Percentiles rank a stretch among this genome's conserved stretches.
Evolutionary conservation across 805 yeast species (phyloP).

Genomic region (Spathaspora arborariae): DNA sequence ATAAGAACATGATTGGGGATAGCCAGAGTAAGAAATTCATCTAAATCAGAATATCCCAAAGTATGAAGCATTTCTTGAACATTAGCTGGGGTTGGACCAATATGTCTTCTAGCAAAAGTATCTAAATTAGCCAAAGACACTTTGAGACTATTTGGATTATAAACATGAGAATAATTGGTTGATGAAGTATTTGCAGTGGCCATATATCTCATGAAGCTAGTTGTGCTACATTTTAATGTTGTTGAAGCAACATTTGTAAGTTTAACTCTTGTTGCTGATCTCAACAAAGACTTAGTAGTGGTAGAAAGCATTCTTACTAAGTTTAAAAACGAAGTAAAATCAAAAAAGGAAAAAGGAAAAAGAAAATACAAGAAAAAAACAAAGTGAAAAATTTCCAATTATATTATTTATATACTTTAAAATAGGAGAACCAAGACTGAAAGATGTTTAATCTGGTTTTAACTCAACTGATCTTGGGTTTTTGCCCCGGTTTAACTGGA

Average conservation of each 20-base stretch:
- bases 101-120: slow-evolving; percentile 84
- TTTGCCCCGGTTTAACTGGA: not conserved
- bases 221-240: not conserved
- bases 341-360: not conserved
- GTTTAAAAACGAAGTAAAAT: not conserved
- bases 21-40: slow-evolving; percentile 65
- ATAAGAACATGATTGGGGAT: slow-evolving; percentile 75
- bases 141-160: slow-evolving; percentile 34
- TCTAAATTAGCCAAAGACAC: slow-evolving; percentile 48
- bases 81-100: slow-evolving; percentile 72
- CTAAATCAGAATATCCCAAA: slow-evolving; percentile 64
- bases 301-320: slow-evolving; percentile 3
- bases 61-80: slow-evolving; percentile 61
- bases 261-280: slow-evolving; percentile 1
- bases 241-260: not conserved
- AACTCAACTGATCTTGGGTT: too few relatives aligned
- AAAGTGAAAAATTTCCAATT: not conserved
- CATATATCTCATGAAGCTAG: slow-evolving; percentile 4
- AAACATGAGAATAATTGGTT: slow-evolving; percentile 45
- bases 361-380: not conserved
- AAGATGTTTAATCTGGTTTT: too few relatives aligned
- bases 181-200: slow-evolving; percentile 44
- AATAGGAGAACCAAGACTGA: not conserved
- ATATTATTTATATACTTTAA: not conserved
- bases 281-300: slow-evolving; percentile 3